Conservation (phyloP, 2,329 filamentous ascomycete genomes). For the Botrytis pseudocinerea region DNA sequence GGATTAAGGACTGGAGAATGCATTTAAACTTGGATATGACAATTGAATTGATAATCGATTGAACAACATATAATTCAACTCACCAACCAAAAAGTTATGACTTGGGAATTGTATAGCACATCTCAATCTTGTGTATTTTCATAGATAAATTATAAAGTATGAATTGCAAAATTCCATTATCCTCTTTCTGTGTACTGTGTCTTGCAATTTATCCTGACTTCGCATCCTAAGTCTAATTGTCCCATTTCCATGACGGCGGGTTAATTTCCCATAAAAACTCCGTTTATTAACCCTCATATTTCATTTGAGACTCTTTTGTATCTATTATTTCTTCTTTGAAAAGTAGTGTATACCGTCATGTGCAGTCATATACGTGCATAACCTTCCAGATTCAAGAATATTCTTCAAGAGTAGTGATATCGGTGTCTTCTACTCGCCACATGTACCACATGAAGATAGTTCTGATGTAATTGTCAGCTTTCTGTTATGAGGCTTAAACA, state of each 20-base stretch:
- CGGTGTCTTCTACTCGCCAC: constrained; percentile 84
- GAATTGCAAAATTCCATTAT: neutral
- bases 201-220: neutral
- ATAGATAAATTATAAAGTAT: neutral
- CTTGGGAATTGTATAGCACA: neutral
- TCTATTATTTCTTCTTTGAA: neutral
- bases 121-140: neutral
- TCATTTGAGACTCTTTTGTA: rapidly evolving
- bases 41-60: neutral
- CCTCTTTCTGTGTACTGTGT: neutral
- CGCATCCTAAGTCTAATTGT: neutral
- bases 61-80: neutral
- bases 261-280: neutral
- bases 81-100: no score
- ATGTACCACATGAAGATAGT: constrained; percentile 98
- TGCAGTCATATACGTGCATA: neutral
- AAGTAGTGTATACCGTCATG: no score
- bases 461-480: constrained; percentile 45
- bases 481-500: neutral
- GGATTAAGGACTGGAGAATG: neutral
- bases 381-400: neutral
- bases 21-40: neutral
- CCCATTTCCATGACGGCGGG: neutral
- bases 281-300: neutral
- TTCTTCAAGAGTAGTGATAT: constrained; percentile 61